A percentile compares a stretch with the other conserved stretches of the same genome.
Evolutionary conservation across 805 yeast species (phyloP).

Genomic region (Kazachstania bromeliacearum): DNA sequence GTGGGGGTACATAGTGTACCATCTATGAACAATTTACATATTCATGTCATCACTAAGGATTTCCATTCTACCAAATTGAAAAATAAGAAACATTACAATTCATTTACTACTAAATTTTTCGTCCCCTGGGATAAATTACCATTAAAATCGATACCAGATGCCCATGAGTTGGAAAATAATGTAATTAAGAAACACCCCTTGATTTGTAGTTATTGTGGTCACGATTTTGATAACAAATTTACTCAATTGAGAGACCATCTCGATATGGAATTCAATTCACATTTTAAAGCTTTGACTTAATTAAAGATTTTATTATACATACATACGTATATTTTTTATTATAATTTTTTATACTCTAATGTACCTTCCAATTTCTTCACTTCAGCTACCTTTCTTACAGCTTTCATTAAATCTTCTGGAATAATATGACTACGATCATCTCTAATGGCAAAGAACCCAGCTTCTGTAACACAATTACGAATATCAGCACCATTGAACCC

Average conservation of each 20-base stretch:
- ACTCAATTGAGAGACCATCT: constrained; percentile 36
- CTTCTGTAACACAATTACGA: constrained; percentile 94
- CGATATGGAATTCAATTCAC: constrained; percentile 27
- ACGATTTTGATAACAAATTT: constrained; percentile 36
- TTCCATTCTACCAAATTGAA: constrained; percentile 46
- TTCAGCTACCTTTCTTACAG: constrained; percentile 95
- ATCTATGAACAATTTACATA: constrained; percentile 57
- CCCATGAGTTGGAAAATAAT: constrained; percentile 32
- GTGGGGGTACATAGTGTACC: constrained; percentile 68
- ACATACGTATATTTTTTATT: constrained; percentile 9
- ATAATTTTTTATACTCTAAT: constrained; percentile 88
- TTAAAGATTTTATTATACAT: neutral
- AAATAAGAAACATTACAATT: constrained; percentile 56
- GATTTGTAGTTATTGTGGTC: constrained; percentile 35
- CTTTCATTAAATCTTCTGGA: constrained; percentile 93
- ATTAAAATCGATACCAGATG: constrained; percentile 24
- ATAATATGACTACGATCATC: constrained; percentile 93
- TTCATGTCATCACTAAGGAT: constrained; percentile 65
- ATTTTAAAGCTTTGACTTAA: constrained; percentile 9
- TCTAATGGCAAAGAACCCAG: constrained; percentile 95
- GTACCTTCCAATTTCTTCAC: constrained; percentile 95
- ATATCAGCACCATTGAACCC: constrained; percentile 99
- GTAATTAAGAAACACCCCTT: constrained; percentile 29
- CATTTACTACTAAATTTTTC: constrained; percentile 60
- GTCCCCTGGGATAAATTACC: constrained; percentile 45